phyloP scores from a whole-genome alignment of 345 rosid species.

The Trapa incisa region DNA sequence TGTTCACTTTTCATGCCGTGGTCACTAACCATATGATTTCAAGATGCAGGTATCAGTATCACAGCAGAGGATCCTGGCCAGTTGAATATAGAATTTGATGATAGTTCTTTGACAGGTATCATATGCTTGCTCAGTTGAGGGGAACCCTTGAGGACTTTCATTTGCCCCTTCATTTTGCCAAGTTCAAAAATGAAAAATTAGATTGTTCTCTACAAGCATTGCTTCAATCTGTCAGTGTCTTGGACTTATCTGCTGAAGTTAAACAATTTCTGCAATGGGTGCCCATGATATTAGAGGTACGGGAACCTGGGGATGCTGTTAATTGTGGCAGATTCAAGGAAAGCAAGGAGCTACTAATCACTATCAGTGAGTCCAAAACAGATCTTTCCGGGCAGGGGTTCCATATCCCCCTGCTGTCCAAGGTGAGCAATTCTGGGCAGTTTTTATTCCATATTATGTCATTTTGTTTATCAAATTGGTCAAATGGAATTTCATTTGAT shows the following conservation, averaged over 20 bases:
- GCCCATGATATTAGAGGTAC: conserved; percentile 46
- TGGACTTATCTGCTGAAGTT: conserved; percentile 57
- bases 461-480: background rate
- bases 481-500: conserved; percentile 1
- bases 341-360: conserved; percentile 29
- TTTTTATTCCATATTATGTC: background rate
- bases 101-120: conserved; percentile 70
- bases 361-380: conserved; percentile 36
- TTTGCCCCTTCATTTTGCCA: conserved; percentile 54
- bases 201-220: conserved; percentile 50
- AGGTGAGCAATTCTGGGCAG: conserved; percentile 29
- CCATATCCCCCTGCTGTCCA: conserved; percentile 40
- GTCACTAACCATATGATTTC: conserved; percentile 93
- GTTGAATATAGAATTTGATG: conserved; percentile 86
- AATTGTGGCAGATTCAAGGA: conserved; percentile 25
- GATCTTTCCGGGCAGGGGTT: conserved; percentile 40
- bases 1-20: conserved; percentile 15
- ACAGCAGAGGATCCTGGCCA: conserved; percentile 98
- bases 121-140: conserved; percentile 65
- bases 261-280: conserved; percentile 57
- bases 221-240: conserved; percentile 37
- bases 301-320: conserved; percentile 28
- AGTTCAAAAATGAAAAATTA: conserved; percentile 56
- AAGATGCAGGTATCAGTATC: conserved; percentile 95
- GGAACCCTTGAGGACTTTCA: conserved; percentile 89